phyloP scores from a whole-genome alignment of 208 protist genomes.

The Wallacemonas rigidus region DNA sequence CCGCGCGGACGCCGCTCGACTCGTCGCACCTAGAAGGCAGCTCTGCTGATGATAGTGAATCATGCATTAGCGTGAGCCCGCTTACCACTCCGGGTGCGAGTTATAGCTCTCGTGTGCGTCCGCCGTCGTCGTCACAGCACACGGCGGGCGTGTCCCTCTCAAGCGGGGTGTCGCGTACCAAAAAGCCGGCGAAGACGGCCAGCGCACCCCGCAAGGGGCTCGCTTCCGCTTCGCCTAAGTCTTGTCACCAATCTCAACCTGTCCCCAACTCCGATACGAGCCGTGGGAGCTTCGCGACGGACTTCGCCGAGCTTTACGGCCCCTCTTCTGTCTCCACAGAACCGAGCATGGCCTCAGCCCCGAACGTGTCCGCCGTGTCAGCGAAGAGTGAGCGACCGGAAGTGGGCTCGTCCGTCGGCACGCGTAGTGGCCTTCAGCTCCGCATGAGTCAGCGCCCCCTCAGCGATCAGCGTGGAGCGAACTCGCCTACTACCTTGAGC shows the following conservation, averaged over 20 bases:
- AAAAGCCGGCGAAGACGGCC: neutral
- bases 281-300: neutral
- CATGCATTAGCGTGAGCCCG: slow-evolving; percentile 20
- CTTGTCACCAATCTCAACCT: too few species aligned
- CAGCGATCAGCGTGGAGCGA: too few species aligned
- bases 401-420: neutral
- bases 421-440: neutral
- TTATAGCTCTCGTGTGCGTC: neutral
- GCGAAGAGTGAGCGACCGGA: too few species aligned
- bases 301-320: slow-evolving; percentile 17
- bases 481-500: too few species aligned
- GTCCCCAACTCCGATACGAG: too few species aligned
- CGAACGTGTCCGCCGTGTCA: too few species aligned
- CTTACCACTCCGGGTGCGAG: slow-evolving; percentile 20
- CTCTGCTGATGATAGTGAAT: slow-evolving; percentile 5
- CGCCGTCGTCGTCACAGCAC: neutral
- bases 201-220: neutral
- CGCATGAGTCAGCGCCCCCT: neutral
- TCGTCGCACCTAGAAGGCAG: neutral
- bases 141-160: neutral
- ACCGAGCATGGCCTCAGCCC: neutral
- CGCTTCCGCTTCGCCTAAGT: too few species aligned
- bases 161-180: neutral
- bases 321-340: neutral
- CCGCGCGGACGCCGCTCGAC: too few species aligned